Evolutionary conservation across 768 basidiomycete species (phyloP).

Genomic region (Chiua virens): DNA sequence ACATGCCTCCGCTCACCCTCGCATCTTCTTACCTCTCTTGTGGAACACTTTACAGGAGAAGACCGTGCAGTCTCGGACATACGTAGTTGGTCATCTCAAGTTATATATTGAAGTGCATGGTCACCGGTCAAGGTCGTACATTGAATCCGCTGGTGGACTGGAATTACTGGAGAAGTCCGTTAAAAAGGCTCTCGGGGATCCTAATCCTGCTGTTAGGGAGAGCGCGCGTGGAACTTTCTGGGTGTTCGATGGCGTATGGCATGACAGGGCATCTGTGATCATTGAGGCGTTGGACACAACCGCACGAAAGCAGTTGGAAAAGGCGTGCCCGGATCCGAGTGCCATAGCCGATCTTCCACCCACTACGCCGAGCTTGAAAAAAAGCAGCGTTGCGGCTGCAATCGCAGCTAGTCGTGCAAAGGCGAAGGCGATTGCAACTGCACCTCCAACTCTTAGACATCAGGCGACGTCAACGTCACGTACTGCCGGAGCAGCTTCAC

Average conservation of each 20-base stretch:
- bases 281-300: slow-evolving; percentile 64
- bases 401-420: slow-evolving; percentile 91
- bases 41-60: slow-evolving; percentile 77
- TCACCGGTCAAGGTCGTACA: slow-evolving; percentile 53
- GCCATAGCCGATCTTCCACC: slow-evolving; percentile 40
- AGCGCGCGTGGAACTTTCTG: slow-evolving; percentile 73
- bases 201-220: slow-evolving; percentile 79
- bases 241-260: slow-evolving; percentile 77
- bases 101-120: slow-evolving; percentile 76
- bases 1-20: slow-evolving; percentile 69
- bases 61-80: slow-evolving; percentile 70
- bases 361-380: slow-evolving; percentile 63
- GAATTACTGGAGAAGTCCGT: slow-evolving; percentile 75
- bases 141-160: slow-evolving; percentile 67
- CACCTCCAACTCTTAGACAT: slow-evolving; percentile 77
- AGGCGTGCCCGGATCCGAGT: slow-evolving; percentile 68
- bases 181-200: slow-evolving; percentile 71
- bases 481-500: slow-evolving; percentile 43
- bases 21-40: slow-evolving; percentile 65
- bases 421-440: slow-evolving; percentile 78
- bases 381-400: slow-evolving; percentile 79
- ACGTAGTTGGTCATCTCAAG: slow-evolving; percentile 67
- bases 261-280: slow-evolving; percentile 61
- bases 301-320: slow-evolving; percentile 83
- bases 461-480: slow-evolving; percentile 77